phyloP scores from a whole-genome alignment of 805 yeast species.

The Lipomyces orientalis region DNA sequence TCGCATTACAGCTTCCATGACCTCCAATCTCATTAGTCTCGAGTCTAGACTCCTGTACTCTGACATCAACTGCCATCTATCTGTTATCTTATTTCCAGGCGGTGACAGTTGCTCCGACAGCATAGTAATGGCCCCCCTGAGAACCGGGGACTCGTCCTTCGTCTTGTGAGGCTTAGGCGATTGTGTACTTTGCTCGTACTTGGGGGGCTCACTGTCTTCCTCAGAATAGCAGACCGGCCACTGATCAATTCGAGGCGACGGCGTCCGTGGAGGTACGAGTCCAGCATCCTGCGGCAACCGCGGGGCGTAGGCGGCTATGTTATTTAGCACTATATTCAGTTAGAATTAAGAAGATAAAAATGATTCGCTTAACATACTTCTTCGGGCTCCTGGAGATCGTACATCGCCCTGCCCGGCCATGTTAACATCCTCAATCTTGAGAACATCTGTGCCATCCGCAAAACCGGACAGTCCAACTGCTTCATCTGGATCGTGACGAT shows the following conservation, averaged over 20 bases:
- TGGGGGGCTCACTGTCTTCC: not conserved
- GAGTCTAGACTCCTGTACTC: conserved; percentile 25
- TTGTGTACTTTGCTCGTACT: not conserved
- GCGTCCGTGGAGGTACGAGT: not conserved
- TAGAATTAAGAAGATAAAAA: not conserved
- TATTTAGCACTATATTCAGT: not conserved
- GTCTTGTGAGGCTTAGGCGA: not conserved
- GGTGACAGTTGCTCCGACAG: conserved; percentile 22
- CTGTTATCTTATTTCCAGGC: conserved; percentile 11
- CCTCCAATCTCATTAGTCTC: conserved; percentile 16
- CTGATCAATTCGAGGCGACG: not conserved
- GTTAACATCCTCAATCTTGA: not conserved
- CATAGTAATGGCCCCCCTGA: not conserved
- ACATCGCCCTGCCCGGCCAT: not conserved
- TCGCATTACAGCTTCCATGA: conserved; percentile 18
- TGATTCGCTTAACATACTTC: not conserved
- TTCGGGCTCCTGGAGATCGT: not conserved
- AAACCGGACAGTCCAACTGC: not conserved
- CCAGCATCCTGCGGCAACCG: not conserved
- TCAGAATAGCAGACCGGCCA: not conserved
- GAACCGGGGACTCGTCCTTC: conserved; percentile 5
- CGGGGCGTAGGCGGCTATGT: not conserved
- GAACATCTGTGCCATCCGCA: not conserved
- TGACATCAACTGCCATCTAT: conserved; percentile 8
- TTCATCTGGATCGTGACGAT: not conserved